These are phyloP conservation scores for Zizania palustris DNA, from an alignment of 202 grass and related monocot species.

Conservation along the genomic window DNA sequence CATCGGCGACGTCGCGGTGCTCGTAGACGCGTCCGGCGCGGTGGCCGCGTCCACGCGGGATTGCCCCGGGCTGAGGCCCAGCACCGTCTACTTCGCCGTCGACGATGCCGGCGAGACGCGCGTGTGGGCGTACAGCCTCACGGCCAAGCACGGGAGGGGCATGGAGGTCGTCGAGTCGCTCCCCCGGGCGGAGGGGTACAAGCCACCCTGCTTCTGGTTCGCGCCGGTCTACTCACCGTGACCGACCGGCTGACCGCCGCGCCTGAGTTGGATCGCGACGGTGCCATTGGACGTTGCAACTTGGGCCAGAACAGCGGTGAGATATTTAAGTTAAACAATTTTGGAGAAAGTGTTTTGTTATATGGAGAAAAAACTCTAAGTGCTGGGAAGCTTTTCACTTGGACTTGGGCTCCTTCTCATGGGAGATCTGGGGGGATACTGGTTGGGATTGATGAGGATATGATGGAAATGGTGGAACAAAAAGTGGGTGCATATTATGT, in stretches of 20 bases:
- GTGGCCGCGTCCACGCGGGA: constrained; percentile 46
- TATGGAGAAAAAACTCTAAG: too few relatives aligned
- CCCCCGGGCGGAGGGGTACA: constrained; percentile 29
- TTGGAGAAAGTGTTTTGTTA: too few relatives aligned
- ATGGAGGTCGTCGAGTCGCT: constrained; percentile 50
- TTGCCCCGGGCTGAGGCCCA: constrained; percentile 48
- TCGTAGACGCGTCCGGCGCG: constrained; percentile 46
- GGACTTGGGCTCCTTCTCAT: too few relatives aligned
- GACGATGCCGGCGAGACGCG: constrained; percentile 44
- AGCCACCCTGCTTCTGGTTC: constrained; percentile 52
- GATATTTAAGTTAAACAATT: too few relatives aligned
- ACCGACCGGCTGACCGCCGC: background rate
- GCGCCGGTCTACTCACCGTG: constrained; percentile 44
- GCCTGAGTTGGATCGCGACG: background rate
- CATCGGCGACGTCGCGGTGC: constrained; percentile 51
- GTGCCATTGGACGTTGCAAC: too few relatives aligned
- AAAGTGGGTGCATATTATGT: too few relatives aligned
- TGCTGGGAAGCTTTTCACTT: too few relatives aligned
- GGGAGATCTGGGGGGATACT: too few relatives aligned
- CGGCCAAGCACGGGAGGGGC: constrained; percentile 26
- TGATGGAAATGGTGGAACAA: too few relatives aligned
- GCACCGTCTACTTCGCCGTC: constrained; percentile 51
- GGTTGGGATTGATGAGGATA: too few relatives aligned
- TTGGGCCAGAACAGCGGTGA: too few relatives aligned
- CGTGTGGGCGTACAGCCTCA: constrained; percentile 52